Conservation (phyloP, 441 rosid species). For the Manihot esculenta region DNA sequence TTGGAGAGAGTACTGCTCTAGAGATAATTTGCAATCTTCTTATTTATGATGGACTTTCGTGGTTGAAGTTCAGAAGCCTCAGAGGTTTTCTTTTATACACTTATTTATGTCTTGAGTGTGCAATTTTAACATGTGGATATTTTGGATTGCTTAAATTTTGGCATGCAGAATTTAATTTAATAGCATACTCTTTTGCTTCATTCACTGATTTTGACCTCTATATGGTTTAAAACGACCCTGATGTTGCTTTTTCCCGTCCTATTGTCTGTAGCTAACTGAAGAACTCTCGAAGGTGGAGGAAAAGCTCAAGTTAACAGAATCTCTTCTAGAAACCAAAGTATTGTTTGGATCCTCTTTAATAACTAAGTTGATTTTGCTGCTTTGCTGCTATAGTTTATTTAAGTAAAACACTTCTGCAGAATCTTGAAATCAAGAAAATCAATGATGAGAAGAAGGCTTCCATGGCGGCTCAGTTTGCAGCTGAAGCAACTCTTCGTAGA, state of each 20-base stretch:
- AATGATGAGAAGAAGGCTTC: slow-evolving; percentile 97
- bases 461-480: slow-evolving; percentile 99
- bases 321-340: slow-evolving; percentile 82
- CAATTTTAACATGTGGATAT: background rate
- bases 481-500: slow-evolving; percentile 97
- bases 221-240: slow-evolving; percentile 23
- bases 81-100: background rate
- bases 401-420: slow-evolving; percentile 44
- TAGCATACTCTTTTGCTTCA: background rate
- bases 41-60: background rate
- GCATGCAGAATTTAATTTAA: slow-evolving; percentile 4
- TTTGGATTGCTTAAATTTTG: slow-evolving; percentile 3
- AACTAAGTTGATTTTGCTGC: slow-evolving; percentile 10
- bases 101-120: background rate
- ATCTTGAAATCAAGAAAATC: slow-evolving; percentile 88
- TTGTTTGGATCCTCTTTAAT: slow-evolving; percentile 10
- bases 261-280: slow-evolving; percentile 67
- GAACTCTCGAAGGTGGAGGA: slow-evolving; percentile 70
- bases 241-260: slow-evolving; percentile 21
- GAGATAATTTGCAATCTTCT: no score
- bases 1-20: no score
- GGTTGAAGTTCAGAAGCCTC: background rate
- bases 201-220: background rate
- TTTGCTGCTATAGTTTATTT: no score
- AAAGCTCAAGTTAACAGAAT: slow-evolving; percentile 71